Base-by-base conservation (phyloP, 495 filamentous ascomycete genomes). In the Oidiodendron maius region DNA sequence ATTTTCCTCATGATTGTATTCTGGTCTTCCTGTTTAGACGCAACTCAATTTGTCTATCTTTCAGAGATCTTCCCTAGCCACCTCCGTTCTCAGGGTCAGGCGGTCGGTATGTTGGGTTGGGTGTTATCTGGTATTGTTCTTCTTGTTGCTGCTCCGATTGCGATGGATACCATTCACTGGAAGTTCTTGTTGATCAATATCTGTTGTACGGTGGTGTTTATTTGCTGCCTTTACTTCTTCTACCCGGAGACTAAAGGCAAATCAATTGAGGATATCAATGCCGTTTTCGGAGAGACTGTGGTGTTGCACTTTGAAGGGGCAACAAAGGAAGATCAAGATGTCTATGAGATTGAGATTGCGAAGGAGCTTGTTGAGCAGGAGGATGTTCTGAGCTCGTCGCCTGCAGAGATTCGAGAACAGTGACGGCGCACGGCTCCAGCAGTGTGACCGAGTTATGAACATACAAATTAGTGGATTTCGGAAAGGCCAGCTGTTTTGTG, bases 1-100 rank as follows among this genome's bases (percentile, higher is more conserved):
- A 66, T 76, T 6, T 74, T 67, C 38, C 63, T 73, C 23, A 73
- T 67, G 36, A 55, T 75, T 42, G 61, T 71, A 15, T 71, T 68
- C 53, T 71, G 69, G 44, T 71, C 64, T 44, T 68, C 66, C 20
- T 72, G 59, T 57, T 64, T 71, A n/a, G 74, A 76, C 48, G 69
- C 74, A 1, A 70, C 70, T 6, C 72, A 71, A 61, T 78, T 72
- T 38, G 58, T 77, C 15, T 77, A 76, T 41, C 54, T 70, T 13
- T 62, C 70, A 2, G 74, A 77, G 52, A 74, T 78, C 16, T 75
- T 71, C 61, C 75, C 75, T 0, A 77, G 67, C 0, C 65, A 72
- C 44, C 67, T 77, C 35, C 64, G 75, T 5, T 55, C 65, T 0
- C 65, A 71, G 46, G 72, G 75, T 9, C 68, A 74, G 57, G 72